Conservation (phyloP, 1,284 basidiomycete species). For the Sanghuangporus weigelae region DNA sequence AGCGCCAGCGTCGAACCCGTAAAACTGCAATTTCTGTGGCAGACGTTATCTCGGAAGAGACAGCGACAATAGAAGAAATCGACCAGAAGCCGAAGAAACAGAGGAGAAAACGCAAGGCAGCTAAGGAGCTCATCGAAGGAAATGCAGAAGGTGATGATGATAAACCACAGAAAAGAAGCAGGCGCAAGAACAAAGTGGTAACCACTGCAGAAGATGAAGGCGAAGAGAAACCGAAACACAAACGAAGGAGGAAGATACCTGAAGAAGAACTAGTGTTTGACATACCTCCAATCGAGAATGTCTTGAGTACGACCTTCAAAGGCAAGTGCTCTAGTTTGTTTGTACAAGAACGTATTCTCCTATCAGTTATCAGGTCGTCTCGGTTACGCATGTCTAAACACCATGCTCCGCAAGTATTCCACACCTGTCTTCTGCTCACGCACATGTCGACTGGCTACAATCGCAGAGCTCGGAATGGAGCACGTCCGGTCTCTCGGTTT, state of each 20-base stretch:
- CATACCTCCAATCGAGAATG: slow-evolving; percentile 60
- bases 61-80: neutral
- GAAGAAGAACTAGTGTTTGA: slow-evolving; percentile 58
- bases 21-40: neutral
- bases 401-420: slow-evolving; percentile 69
- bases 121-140: neutral
- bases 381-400: slow-evolving; percentile 84
- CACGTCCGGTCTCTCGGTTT: slow-evolving; percentile 42
- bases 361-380: slow-evolving; percentile 43
- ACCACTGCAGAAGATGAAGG: neutral
- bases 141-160: neutral
- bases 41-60: neutral
- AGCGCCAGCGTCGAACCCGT: neutral
- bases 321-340: slow-evolving; percentile 33
- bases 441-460: slow-evolving; percentile 46
- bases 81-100: neutral
- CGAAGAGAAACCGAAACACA: slow-evolving; percentile 28
- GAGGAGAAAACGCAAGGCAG: slow-evolving; percentile 2
- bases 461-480: slow-evolving; percentile 16
- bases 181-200: neutral
- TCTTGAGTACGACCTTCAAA: slow-evolving; percentile 60
- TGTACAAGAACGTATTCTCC: slow-evolving; percentile 15
- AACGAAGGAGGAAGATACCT: slow-evolving; percentile 39
- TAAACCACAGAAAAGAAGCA: neutral
- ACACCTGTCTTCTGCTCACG: slow-evolving; percentile 71